Evolutionary conservation across 2,329 filamentous ascomycete species (phyloP), one percentile per base, ranked within the genome.

Genomic region (Apiospora saccharicola): DNA sequence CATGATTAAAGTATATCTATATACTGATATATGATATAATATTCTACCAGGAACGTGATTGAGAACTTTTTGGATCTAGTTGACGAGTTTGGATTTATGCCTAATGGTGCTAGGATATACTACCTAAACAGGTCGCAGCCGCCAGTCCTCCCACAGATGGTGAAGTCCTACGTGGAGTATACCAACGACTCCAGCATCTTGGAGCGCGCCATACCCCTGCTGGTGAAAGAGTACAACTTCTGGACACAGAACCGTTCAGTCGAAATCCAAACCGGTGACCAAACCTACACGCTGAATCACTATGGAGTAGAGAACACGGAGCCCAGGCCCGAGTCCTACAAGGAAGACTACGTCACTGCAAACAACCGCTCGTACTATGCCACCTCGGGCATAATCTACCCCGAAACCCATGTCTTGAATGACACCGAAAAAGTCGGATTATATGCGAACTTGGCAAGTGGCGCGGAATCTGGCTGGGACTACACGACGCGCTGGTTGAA

Each of bases 41-140:
- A 13, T 46, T 13, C 37, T 49, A 13, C n/a, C 44, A 81, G 78
- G 78, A 92, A 93, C 80, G 91, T 90, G 43, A 91, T 93, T 74
- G 90, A 92, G 77, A 93, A 93, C 78, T 93, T 93, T 75, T 82
- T 92, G 14, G 91, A 93, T 75, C 84, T 92, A 49, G 86, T 93
- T 4, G 90, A 92, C 14, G 80, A 85, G 13, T 90, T 88, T 75
- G 91, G 91, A 14, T 92, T 93, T 77, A 86, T 93, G 4, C 91
- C 91, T 49, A 93, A 93, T 73, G 91, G 91, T 10, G 90, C 89
- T n/a, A 85, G 91, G 19, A 77, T 89, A 37, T 92, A 93, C 83
- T 93, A 92, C 75, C 84, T 92, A 71, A 92, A 93, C 79, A 86
- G 91, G 43, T 92, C 90, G 2, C 91, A 93, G 80, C 91, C 91